A percentile compares a stretch with the other conserved stretches of the same genome.
Conservation (phyloP, 805 yeast species). For the Clavispora santaluciae region DNA sequence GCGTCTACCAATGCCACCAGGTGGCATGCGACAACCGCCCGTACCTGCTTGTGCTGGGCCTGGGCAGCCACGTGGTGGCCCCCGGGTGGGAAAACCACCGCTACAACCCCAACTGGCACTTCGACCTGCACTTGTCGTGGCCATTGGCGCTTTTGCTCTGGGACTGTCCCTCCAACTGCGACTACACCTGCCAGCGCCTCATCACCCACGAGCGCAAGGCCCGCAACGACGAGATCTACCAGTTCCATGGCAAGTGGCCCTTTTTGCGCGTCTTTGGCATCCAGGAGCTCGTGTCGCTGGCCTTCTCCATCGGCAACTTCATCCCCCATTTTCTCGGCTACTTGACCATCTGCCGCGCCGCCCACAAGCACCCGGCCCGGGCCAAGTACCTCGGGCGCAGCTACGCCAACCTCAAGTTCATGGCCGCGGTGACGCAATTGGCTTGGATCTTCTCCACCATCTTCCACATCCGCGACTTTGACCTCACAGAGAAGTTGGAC, state of each 20-base stretch:
- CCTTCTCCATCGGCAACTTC: conserved; percentile 61
- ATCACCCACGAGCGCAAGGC: conserved; percentile 53
- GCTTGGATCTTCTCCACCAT: conserved; percentile 88
- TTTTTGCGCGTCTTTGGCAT: conserved; percentile 70
- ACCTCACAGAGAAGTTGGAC: conserved; percentile 78
- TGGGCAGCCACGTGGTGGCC: conserved; percentile 15
- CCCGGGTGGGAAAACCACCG: conserved; percentile 17
- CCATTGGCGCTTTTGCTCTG: conserved; percentile 42
- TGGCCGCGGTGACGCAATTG: conserved; percentile 59
- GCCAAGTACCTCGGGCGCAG: conserved; percentile 1
- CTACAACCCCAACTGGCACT: conserved; percentile 31
- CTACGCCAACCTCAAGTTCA: conserved; percentile 26
- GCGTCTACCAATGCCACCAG: conserved; percentile 47
- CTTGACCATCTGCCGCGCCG: conserved; percentile 4
- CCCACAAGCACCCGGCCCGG: conserved; percentile 1
- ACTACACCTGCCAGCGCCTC: conserved; percentile 83
- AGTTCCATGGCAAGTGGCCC: conserved; percentile 99
- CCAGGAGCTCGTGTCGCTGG: conserved; percentile 77
- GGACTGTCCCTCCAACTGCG: conserved; percentile 61
- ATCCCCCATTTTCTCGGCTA: conserved; percentile 22
- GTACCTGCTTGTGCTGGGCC: conserved; percentile 22
- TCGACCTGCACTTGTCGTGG: conserved; percentile 37
- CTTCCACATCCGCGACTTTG: conserved; percentile 82
- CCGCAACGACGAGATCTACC: conserved; percentile 54
- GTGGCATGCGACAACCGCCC: conserved; percentile 31